Evolutionary conservation across 2,329 filamentous ascomycete genomes (phyloP), one percentile per base, ranked within the genome.

Genomic region (Talaromyces sp.): DNA sequence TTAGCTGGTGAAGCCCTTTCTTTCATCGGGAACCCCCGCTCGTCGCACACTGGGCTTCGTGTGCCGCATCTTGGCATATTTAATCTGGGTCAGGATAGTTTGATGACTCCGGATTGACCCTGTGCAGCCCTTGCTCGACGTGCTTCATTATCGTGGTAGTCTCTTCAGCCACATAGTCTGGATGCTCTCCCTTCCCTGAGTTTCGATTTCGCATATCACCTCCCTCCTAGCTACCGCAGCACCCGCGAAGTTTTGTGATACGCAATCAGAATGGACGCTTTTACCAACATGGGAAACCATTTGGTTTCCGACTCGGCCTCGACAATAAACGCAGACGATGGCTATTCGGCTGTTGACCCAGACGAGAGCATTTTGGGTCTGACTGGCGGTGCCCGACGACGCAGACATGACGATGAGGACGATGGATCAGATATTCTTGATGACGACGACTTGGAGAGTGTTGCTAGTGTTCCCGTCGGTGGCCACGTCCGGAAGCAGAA

Each of bases 241-340:
- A 29, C 26, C 17, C 24, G 11, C 48, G 64, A 38, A 71, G 67
- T 60, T 64, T 64, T 63, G 61, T 43, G 29, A 38, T 31, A n/a
- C 29, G 24, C 14, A n/a, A 17, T 29, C 43, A 54, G 48, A 27
- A 62, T 62, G 62, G 90, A 94, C 81, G 89, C 91, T 67, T 96
- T 95, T 74, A 93, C 88, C 64, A 89, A 94, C 77, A 85, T 93
- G 70, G 90, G 89, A 70, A 96, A 94, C 78, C 89, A 92, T 77
- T 80, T 92, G 67, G 87, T 94, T 71, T 92, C 89, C 70, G 89
- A 92, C 77, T 91, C 89, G 57, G 89, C 88, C 58, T 87, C 89
- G 62, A 90, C 89, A 64, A 96, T 97, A 76, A 96, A 95, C 70
- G 92, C 92, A 65, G 88, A 85, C 69, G 86, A 90, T 70, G 91